Evolutionary conservation across 768 basidiomycete genomes (phyloP).

Genomic region (Calocybe cyanea): DNA sequence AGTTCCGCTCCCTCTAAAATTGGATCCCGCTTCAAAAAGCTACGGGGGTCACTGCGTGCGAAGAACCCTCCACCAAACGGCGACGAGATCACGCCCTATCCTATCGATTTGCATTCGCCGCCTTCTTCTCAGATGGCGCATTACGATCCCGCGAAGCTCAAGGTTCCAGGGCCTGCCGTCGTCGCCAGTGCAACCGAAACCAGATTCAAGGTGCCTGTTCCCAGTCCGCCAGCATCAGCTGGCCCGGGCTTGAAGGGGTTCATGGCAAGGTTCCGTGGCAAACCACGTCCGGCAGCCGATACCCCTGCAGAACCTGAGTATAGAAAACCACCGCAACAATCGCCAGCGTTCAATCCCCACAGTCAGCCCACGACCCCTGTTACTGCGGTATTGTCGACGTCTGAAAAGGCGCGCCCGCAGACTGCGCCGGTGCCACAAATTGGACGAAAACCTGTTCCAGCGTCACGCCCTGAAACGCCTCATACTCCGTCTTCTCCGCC

Average conservation of each 20-base stretch:
- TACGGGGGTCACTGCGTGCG: conserved; percentile 65
- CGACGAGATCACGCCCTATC: conserved; percentile 47
- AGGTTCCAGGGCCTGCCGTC: conserved; percentile 28
- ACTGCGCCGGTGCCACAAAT: conserved; percentile 11
- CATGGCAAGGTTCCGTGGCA: conserved; percentile 71
- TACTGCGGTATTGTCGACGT: conserved; percentile 24
- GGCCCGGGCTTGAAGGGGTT: conserved; percentile 76
- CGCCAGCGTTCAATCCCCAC: background rate
- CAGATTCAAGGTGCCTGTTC: conserved; percentile 49
- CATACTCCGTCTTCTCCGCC: conserved; percentile 15
- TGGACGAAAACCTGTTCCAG: conserved; percentile 26
- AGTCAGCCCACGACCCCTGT: conserved; percentile 17
- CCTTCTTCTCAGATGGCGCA: conserved; percentile 32
- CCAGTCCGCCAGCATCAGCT: conserved; percentile 67
- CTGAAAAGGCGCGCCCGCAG: conserved; percentile 28
- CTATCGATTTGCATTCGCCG: conserved; percentile 38
- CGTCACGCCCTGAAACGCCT: conserved; percentile 17
- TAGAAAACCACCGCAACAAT: conserved; percentile 23
- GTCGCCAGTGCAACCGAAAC: conserved; percentile 48
- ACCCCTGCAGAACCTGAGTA: conserved; percentile 24
- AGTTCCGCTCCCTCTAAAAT: conserved; percentile 51
- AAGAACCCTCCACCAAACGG: conserved; percentile 36
- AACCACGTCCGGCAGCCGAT: conserved; percentile 38
- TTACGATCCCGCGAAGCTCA: conserved; percentile 39
- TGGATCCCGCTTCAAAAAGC: conserved; percentile 68